Percentiles rank a stretch among this genome's conserved stretches.
Evolutionary conservation across 192 early-diverging fungal species (phyloP).

Genomic region (Chytriomyces sp.): DNA sequence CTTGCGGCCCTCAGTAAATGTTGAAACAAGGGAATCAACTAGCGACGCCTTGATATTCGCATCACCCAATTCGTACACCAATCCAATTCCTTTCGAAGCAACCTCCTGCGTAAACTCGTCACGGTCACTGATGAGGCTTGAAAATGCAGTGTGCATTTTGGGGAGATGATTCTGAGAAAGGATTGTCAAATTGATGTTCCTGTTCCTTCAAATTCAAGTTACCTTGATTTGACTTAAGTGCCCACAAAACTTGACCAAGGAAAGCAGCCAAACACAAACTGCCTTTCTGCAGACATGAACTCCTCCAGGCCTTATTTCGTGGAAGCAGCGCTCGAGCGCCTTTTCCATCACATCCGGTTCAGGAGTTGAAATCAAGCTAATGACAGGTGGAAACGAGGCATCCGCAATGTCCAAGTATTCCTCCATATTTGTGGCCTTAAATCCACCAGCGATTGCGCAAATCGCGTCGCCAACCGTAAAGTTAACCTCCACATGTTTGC

Average conservation of each 20-base stretch:
- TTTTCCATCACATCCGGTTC: conserved; percentile 39
- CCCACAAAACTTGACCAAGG: conserved; percentile 74
- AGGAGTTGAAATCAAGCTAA: neutral
- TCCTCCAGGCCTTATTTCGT: conserved; percentile 53
- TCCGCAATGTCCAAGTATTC: conserved; percentile 73
- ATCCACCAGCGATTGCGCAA: conserved; percentile 63
- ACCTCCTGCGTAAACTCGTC: conserved; percentile 89
- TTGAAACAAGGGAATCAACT: conserved; percentile 72
- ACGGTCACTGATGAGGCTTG: conserved; percentile 73
- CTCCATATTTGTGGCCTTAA: conserved; percentile 66
- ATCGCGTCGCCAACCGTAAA: conserved; percentile 86
- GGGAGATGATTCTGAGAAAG: conserved; percentile 15
- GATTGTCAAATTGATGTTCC: neutral
- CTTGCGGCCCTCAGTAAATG: conserved; percentile 71
- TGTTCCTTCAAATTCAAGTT: conserved; percentile 9
- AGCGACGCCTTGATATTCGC: conserved; percentile 65
- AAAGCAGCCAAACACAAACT: conserved; percentile 77
- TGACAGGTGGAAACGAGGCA: conserved; percentile 34
- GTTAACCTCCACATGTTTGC: conserved; percentile 81
- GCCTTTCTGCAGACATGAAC: conserved; percentile 65
- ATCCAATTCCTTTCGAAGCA: conserved; percentile 82
- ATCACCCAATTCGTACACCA: conserved; percentile 83
- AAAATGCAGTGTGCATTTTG: conserved; percentile 76
- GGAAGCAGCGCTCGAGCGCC: conserved; percentile 58
- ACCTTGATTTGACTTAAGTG: conserved; percentile 34